A percentile compares a stretch with the other conserved stretches of the same genome.
Conservation (phyloP, 2,329 filamentous ascomycete species). For the Clonostachys solani region DNA sequence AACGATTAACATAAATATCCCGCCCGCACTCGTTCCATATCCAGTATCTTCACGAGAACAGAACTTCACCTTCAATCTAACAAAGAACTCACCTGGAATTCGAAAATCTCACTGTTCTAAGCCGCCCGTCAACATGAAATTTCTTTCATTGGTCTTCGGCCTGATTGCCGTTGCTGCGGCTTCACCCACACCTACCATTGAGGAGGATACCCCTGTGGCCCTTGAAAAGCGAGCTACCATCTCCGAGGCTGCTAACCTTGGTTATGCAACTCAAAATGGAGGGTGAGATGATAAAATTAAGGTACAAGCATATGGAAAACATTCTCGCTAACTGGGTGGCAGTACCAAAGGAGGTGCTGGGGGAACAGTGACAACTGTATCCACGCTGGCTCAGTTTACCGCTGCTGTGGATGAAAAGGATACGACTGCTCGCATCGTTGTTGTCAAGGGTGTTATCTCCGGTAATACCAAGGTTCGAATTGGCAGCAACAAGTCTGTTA, state of each 20-base stretch:
- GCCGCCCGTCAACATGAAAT: background rate
- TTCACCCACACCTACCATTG: slow-evolving; percentile 4
- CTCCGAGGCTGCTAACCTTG: slow-evolving; percentile 31
- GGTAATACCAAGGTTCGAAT: slow-evolving; percentile 21
- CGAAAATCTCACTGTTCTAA: too few species aligned
- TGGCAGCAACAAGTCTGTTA: slow-evolving; percentile 35
- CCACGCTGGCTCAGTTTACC: slow-evolving; percentile 12
- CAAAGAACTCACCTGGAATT: too few species aligned
- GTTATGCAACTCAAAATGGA: slow-evolving; percentile 25
- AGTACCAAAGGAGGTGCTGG: slow-evolving; percentile 19
- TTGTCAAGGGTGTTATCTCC: slow-evolving; percentile 18
- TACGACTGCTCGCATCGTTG: slow-evolving; percentile 21
- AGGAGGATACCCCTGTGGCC: slow-evolving; percentile 6
- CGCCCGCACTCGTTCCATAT: too few species aligned
- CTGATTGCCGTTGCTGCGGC: background rate
- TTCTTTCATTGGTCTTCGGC: background rate
- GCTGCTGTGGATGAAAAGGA: slow-evolving; percentile 15
- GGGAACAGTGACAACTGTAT: slow-evolving; percentile 18
- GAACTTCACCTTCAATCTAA: too few species aligned
- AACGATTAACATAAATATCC: too few species aligned
- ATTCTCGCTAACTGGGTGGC: background rate
- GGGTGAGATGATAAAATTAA: slow-evolving; percentile 5
- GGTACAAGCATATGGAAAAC: background rate
- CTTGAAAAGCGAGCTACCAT: background rate
- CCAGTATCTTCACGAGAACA: too few species aligned